Conservation (phyloP, 805 yeast species). For the Kuraishia piskuri region DNA sequence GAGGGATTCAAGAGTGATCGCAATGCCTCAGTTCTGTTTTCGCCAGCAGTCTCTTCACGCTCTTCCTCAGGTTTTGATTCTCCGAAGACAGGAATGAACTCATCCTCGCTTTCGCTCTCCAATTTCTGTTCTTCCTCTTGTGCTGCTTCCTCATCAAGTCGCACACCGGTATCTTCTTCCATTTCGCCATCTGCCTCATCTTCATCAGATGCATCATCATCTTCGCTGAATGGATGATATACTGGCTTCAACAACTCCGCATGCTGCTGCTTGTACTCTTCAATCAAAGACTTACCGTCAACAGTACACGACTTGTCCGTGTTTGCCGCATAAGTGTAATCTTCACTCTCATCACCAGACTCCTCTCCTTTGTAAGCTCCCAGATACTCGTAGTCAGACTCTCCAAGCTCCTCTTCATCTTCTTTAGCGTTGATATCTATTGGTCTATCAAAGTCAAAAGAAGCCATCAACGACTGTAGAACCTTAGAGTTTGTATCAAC, state of each 20-base stretch:
- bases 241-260: neutral
- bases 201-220: slow-evolving; percentile 17
- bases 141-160: too few relatives aligned
- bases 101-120: slow-evolving; percentile 24
- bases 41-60: slow-evolving; percentile 5
- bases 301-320: slow-evolving; percentile 14
- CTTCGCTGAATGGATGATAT: slow-evolving; percentile 6
- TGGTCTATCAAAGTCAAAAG: slow-evolving; percentile 46
- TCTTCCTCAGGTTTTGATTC: slow-evolving; percentile 7
- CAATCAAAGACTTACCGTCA: slow-evolving; percentile 12
- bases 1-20: slow-evolving; percentile 49
- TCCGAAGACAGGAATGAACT: slow-evolving; percentile 50
- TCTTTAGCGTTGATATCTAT: slow-evolving; percentile 24
- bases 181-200: slow-evolving; percentile 14
- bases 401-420: slow-evolving; percentile 28
- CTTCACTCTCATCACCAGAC: slow-evolving; percentile 7
- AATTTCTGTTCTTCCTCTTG: slow-evolving; percentile 12
- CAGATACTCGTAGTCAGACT: slow-evolving; percentile 38
- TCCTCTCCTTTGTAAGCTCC: slow-evolving; percentile 21
- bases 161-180: too few relatives aligned
- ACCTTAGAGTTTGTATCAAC: slow-evolving; percentile 35
- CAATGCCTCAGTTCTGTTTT: slow-evolving; percentile 49
- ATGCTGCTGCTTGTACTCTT: slow-evolving; percentile 14
- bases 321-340: slow-evolving; percentile 9
- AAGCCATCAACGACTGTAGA: slow-evolving; percentile 36